Base-by-base conservation (phyloP, 495 filamentous ascomycete species). In the Hypoxylon intermedium region DNA sequence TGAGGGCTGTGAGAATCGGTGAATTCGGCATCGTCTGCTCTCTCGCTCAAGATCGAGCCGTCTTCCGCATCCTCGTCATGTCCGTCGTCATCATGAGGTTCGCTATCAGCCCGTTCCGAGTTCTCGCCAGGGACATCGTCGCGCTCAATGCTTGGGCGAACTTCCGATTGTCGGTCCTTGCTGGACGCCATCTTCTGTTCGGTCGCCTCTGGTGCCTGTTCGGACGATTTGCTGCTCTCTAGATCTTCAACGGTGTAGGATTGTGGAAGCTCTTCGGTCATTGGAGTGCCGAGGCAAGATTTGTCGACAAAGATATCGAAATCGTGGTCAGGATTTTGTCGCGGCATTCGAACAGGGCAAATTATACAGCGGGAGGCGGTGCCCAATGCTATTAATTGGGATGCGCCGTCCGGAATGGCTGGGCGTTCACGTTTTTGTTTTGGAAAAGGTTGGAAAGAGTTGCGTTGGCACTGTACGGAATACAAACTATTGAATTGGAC, bases 301-400 rank as follows among this genome's bases (percentile, higher is more conserved):
- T 64, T 52, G 60, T 79, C 74, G 50, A 77, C 72, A 71, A 74
- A 73, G 48, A 77, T 78, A 9, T 76, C 62, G 38, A 79, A 78
- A 33, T 77, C 71, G 53, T 63, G 52, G 30, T 74, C 67, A 2
- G 66, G 48, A 16, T 66, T 60, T 41, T 64, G 42, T 50, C 63
- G 65, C 60, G 60, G 44, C 61, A 72, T 71, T 45, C 34, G 36
- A 54, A 43, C 19, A 21, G 38, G 26, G 40, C 28, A 37, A 26
- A 36, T 1, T 7, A 42, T 13, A 43, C 12, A 12, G 18, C 33
- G 6, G 0, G 23, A 23, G 9, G 23, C 7, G n/a, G n/a, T n/a
- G n/a, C n/a, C n/a, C n/a, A n/a, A n/a, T 18, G 20, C 33, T 40
- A 34, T 47, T 51, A 52, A 42, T 44, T 16, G 24, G 38, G 30